Conservation (phyloP, 2,329 filamentous ascomycete genomes). For the Colletotrichum sp. region DNA sequence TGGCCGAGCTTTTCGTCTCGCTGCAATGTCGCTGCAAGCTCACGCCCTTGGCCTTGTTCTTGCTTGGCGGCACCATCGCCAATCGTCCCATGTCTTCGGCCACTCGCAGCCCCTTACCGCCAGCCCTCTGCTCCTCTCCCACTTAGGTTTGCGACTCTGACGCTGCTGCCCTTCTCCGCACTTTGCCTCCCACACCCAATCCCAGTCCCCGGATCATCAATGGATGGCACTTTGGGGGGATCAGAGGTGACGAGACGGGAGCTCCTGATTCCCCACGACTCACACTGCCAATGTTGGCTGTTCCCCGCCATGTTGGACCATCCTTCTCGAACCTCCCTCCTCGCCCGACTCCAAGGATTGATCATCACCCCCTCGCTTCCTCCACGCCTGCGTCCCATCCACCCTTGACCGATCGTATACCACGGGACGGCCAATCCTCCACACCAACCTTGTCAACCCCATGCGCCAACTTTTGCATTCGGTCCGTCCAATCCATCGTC, state of each 20-base stretch:
- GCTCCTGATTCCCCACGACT: neutral
- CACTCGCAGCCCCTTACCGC: neutral
- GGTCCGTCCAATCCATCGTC: constrained; percentile 14
- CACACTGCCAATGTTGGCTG: neutral
- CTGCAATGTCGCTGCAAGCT: neutral
- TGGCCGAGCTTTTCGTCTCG: neutral
- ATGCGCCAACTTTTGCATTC: constrained; percentile 20
- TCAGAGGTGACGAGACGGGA: neutral
- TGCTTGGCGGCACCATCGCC: neutral
- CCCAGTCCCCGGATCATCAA: neutral
- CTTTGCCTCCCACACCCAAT: neutral
- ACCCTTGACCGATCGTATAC: neutral
- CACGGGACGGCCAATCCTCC: constrained; percentile 12
- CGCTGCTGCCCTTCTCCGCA: neutral
- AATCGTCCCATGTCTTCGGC: neutral
- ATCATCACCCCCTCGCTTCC: neutral
- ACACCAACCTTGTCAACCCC: constrained; percentile 10
- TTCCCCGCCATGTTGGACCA: neutral
- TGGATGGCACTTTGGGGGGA: neutral
- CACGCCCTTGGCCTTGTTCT: neutral
- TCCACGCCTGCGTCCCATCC: neutral
- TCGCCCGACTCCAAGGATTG: neutral
- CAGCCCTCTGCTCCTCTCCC: neutral
- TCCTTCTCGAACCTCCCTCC: neutral
- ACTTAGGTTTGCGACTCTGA: neutral